Base-by-base conservation (phyloP, 768 basidiomycete genomes). In the Suillus bovinus region DNA sequence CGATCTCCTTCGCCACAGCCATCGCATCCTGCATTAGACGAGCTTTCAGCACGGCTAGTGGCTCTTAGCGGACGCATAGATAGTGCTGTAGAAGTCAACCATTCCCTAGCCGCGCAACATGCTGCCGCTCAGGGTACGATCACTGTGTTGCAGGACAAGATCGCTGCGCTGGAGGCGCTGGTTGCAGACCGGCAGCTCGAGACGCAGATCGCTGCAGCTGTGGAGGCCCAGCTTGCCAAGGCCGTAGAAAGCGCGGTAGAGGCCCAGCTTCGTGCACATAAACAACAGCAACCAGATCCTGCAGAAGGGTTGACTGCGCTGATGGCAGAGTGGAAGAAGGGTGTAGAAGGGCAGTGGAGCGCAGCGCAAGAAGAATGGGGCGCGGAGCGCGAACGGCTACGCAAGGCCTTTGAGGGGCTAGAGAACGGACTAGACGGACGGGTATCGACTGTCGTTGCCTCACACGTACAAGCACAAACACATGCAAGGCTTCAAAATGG, bases 321-420 rank as follows among this genome's bases (percentile, higher is more conserved):
- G 71, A 76, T 90, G 34, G 76, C 79, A 22, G 85, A 88, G 46
- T 95, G 93, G 91, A 90, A 89, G 72, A 86, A 85, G 69, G 79
- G 78, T 13, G 86, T 95, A 27, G 93, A 95, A 67, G 89, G 87
- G 10, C 85, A 88, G 56, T 95, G 93, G 93, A 83, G 78, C 39
- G 77, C 74, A 33, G 87, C 95, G 36, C 85, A 88, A 67, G 88
- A 92, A 66, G 90, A 91, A 60, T 97, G 94, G 94, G 82, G 81
- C 2, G 79, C 84, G 41, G 95, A 97, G 74, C 81, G 94, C 5
- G 89, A 89, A 63, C 81, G 92, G 22, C 80, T 97, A 13, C 79
- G 81, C 44, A 78, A 82, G 22, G 93, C 92, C 14, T 81, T 88
- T 54, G 87, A 91, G 46, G 92, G 95, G 67, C 96, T 91, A 89